Base-by-base conservation (phyloP, 169 alveolate species). In the Eimeria tenella region DNA sequence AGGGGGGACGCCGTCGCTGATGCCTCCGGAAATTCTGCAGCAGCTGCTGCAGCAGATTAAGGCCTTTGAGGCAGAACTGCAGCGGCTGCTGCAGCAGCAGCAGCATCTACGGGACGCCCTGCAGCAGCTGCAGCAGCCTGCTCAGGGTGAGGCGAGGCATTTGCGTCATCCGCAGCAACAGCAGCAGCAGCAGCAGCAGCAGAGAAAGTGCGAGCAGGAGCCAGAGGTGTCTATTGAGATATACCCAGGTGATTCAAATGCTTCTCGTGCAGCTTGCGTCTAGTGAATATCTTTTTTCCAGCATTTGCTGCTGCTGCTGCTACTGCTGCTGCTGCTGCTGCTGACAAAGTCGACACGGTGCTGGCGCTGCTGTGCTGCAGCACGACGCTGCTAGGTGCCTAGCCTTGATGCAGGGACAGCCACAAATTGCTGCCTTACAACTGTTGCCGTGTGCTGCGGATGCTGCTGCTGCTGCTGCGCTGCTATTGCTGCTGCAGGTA, bases 151-250 rank as follows among this genome's bases (percentile, higher is more conserved):
- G 55, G 77, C 11, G 42, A 31, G 42, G 42, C 42, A 31, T 2
- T 31, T 31, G 4, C n/a, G 77, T 17, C 81, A 23, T 8, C 55
- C 9, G 21, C 81, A 23, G n/a, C 53, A 70, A 53, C 81, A 70
- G 81, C 81, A 70, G n/a, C 81, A 75, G 42, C 86, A 50, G 65
- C 86, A 42, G 25, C 86, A 52, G 63, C 63, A 52, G 50, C 86
- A 50, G 70, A 62, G 8, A 65, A 25, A 19, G 70, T 62, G 56
- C n/a, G 71, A 0, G n/a, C 52, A 79, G 52, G 50, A 53, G 70
- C 88, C 88, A 17, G 90, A 82, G 90, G 75, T 82, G 65, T 82
- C 90, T 23, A 82, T 82, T 10, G 90, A 82, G 75, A 82, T 82
- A 31, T 55, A 82, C 75, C 90, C 90, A 82, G 90, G 88, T 79